Evolutionary conservation across 2,329 filamentous ascomycete species (phyloP), one percentile per base, ranked within the genome.

Genomic region (Atkinsonella hypoxylon): DNA sequence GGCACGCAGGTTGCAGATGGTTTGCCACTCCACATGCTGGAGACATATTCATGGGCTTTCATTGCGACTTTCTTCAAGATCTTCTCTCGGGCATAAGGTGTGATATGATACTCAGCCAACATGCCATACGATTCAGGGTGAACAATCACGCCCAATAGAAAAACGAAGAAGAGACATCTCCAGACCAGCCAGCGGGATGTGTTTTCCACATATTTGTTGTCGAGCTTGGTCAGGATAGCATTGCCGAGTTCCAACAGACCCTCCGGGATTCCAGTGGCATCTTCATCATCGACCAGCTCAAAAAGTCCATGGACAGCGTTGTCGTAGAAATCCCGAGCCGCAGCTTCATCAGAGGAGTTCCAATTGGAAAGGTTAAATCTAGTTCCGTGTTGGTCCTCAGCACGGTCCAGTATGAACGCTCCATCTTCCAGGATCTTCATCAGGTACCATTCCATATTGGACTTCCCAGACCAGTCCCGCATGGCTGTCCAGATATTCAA

Each of bases 341-440:
- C 84, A 59, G 87, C 83, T 54, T 87, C 87, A 62, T 93, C 86
- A 64, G 91, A 86, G 52, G 82, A 79, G 55, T 82, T 82, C 71
- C 87, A 86, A 55, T 82, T 76, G 50, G 84, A 82, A 40, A 87
- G 72, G 67, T 89, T 82, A 67, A 84, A 78, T 56, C 84, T 75
- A 53, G 83, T 82, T 36, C 82, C 79, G 55, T 85, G 77, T 59
- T 88, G 85, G 62, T 89, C 85, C 65, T 90, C 87, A 60, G 87
- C 83, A 62, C 86, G 83, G 62, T 95, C 89, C 58, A 96, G 75
- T 51, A 97, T 74, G 63, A 96, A 96, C 39, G 89, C 85, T 57
- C 93, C 93, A 59, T 94, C 87, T 67, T 95, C 88, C 32, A 98
- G 78, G 53, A 94, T 88, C 64, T 93, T 87, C 87, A 95, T 93